A percentile compares a stretch with the other conserved stretches of the same genome.
Evolutionary conservation across 176 grass and related monocot genomes (phyloP).

Genomic region (Hordeum vulgare): MorexV3_pseudomolecules_assembly NC_058522.1:549314045-549314544

Average conservation of each 20-base stretch:
- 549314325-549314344: conserved; percentile 51
- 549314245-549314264: not conserved
- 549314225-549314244: conserved; percentile 27
- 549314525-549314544: conserved; percentile 66
- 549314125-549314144: not conserved
- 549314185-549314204: not conserved
- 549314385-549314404: not conserved
- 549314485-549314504: conserved; percentile 76
- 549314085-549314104: conserved; percentile 11
- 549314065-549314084: not conserved
- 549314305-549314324: conserved; percentile 61
- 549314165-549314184: not conserved
- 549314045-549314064: conserved; percentile 37
- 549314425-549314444: not conserved
- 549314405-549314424: not conserved
- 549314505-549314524: conserved; percentile 63
- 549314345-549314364: conserved; percentile 43
- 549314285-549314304: conserved; percentile 42
- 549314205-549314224: not conserved
- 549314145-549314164: not conserved
- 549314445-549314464: not conserved
- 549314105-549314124: conserved; percentile 51
- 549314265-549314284: not conserved
- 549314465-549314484: conserved; percentile 63
- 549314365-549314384: conserved; percentile 78